Percentiles rank a stretch among this genome's conserved stretches.
phyloP scores from a whole-genome alignment of 768 basidiomycete species.

The Hygrophorus pudorinus region DNA sequence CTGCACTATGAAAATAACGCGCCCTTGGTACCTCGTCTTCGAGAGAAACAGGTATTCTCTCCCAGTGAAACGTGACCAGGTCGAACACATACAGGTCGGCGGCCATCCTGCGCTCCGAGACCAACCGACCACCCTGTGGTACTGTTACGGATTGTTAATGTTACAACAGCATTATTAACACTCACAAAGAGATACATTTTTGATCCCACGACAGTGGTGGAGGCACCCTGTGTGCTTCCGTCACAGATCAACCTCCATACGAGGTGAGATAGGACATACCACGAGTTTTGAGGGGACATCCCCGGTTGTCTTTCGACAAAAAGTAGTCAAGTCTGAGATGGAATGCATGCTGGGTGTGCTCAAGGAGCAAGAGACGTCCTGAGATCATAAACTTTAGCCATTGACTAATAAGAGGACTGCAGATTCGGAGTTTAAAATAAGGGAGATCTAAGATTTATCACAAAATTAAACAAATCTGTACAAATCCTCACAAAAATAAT shows the following conservation, averaged over 20 bases:
- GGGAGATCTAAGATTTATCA: no score
- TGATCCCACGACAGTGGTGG: constrained; percentile 81
- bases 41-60: constrained; percentile 44
- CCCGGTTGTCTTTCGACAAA: constrained; percentile 71
- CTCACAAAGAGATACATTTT: constrained; percentile 86
- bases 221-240: constrained; percentile 54
- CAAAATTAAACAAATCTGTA: no score
- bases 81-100: constrained; percentile 88
- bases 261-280: constrained; percentile 34
- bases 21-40: constrained; percentile 70
- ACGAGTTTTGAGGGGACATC: constrained; percentile 86
- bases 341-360: constrained; percentile 46
- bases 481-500: no score
- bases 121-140: constrained; percentile 72
- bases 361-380: constrained; percentile 5
- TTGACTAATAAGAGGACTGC: no score
- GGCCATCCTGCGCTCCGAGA: constrained; percentile 81
- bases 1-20: constrained; percentile 92
- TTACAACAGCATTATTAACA: constrained; percentile 5
- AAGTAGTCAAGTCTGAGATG: constrained; percentile 84
- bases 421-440: no score
- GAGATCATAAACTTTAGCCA: no score
- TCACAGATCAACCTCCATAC: background rate
- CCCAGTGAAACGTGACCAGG: constrained; percentile 74
- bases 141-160: background rate